These are phyloP conservation scores for Fusarium liriodendri DNA, from an alignment of 2,329 filamentous ascomycete genomes.

Conservation along the genomic window DNA sequence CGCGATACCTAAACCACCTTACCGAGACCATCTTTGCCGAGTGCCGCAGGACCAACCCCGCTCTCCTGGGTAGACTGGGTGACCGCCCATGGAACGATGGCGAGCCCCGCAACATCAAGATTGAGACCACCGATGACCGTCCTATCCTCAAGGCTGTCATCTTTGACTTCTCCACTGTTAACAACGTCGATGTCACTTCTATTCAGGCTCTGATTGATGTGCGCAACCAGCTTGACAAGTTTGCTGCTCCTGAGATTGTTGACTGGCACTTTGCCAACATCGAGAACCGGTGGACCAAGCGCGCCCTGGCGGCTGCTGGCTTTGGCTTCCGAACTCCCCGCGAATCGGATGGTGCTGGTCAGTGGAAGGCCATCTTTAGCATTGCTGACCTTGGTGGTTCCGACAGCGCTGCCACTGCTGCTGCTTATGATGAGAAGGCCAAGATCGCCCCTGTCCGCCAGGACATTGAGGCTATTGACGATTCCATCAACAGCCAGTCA, in stretches of 20 bases:
- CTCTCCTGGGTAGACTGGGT: conserved; percentile 58
- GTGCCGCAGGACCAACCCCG: conserved; percentile 58
- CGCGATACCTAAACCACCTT: conserved; percentile 62
- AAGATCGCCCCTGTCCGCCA: conserved; percentile 30
- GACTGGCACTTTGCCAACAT: conserved; percentile 66
- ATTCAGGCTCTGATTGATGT: conserved; percentile 66
- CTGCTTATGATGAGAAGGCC: conserved; percentile 71
- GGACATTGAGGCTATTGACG: conserved; percentile 46
- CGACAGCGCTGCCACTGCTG: conserved; percentile 67
- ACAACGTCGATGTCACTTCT: conserved; percentile 66
- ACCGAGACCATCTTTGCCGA: conserved; percentile 57
- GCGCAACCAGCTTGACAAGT: conserved; percentile 63
- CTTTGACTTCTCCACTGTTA: conserved; percentile 66
- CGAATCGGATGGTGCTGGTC: conserved; percentile 40
- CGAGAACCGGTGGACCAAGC: conserved; percentile 66
- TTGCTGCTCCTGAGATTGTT: conserved; percentile 58
- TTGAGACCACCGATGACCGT: conserved; percentile 49
- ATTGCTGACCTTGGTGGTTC: conserved; percentile 86
- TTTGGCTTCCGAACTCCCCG: conserved; percentile 58
- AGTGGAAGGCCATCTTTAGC: conserved; percentile 85
- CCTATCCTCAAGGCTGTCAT: conserved; percentile 67
- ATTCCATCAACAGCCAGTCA: conserved; percentile 33
- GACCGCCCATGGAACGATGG: conserved; percentile 70
- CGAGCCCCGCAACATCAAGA: conserved; percentile 51
- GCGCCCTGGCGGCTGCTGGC: conserved; percentile 64